phyloP scores from a whole-genome alignment of 441 rosid species.

The Gossypium schwendimanii region DNA sequence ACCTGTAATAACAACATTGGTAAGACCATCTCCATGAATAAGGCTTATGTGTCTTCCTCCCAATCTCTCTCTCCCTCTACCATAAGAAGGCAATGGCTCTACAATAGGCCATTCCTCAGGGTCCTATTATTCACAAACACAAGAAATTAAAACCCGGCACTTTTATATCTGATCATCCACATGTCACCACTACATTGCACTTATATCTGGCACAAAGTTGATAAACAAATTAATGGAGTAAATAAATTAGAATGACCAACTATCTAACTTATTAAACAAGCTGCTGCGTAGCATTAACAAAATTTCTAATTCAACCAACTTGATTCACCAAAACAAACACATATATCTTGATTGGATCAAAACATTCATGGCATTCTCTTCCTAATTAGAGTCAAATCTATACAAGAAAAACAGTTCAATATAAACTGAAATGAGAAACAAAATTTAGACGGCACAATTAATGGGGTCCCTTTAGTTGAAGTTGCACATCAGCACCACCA shows the following conservation, averaged over 20 bases:
- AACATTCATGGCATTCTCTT: conserved; percentile 2
- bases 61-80: conserved; percentile 92
- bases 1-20: conserved; percentile 75
- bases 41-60: conserved; percentile 95
- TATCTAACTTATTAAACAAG: neutral
- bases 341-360: neutral
- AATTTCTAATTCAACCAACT: conserved; percentile 3
- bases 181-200: neutral
- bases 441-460: neutral
- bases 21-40: conserved; percentile 79
- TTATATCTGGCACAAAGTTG: neutral
- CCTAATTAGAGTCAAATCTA: neutral
- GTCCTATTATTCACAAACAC: conserved; percentile 36
- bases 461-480: conserved; percentile 16
- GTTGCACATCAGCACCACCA: conserved; percentile 12
- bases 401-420: neutral
- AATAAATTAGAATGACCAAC: neutral
- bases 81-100: conserved; percentile 92
- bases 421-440: neutral
- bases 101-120: conserved; percentile 78
- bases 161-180: neutral
- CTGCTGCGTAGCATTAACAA: neutral
- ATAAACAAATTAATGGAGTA: neutral
- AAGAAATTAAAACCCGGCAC: conserved; percentile 1
- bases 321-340: neutral